Evolutionary conservation across 2,329 filamentous ascomycete species (phyloP).

Genomic region (Karstenula rhodostoma): DNA sequence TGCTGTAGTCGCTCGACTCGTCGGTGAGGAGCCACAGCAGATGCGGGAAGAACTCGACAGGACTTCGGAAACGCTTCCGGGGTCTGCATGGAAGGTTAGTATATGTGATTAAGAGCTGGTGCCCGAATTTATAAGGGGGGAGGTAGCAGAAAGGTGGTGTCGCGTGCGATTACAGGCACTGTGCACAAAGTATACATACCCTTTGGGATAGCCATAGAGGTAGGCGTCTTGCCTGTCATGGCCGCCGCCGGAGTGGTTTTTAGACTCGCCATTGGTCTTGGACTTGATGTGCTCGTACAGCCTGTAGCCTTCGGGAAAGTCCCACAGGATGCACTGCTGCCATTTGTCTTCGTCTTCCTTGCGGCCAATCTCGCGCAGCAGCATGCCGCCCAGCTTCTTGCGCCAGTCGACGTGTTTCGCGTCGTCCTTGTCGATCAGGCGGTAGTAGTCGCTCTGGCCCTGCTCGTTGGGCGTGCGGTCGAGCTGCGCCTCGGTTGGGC

Average conservation of each 20-base stretch:
- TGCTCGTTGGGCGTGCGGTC: constrained; percentile 61
- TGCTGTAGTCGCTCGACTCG: constrained; percentile 60
- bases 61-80: constrained; percentile 66
- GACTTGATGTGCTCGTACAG: constrained; percentile 68
- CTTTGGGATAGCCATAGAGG: constrained; percentile 66
- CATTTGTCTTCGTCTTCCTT: constrained; percentile 47
- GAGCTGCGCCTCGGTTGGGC: constrained; percentile 61
- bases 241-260: constrained; percentile 59
- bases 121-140: neutral
- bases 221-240: constrained; percentile 67
- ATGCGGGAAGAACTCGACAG: constrained; percentile 68
- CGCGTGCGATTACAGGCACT: no score
- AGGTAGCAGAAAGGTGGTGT: neutral
- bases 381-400: constrained; percentile 66
- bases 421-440: constrained; percentile 59
- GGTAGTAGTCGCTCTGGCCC: constrained; percentile 64
- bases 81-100: constrained; percentile 29
- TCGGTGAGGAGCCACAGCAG: constrained; percentile 65
- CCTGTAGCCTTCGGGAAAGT: constrained; percentile 64
- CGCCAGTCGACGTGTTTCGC: constrained; percentile 65
- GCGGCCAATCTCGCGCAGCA: constrained; percentile 59
- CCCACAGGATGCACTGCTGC: constrained; percentile 59
- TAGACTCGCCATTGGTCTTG: constrained; percentile 56
- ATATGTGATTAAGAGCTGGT: neutral
- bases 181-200: constrained; percentile 28